Percentiles rank a stretch among this genome's conserved stretches.
phyloP scores from a whole-genome alignment of 352 stramenopile species.

The Globisporangium sylvaticum region DNA sequence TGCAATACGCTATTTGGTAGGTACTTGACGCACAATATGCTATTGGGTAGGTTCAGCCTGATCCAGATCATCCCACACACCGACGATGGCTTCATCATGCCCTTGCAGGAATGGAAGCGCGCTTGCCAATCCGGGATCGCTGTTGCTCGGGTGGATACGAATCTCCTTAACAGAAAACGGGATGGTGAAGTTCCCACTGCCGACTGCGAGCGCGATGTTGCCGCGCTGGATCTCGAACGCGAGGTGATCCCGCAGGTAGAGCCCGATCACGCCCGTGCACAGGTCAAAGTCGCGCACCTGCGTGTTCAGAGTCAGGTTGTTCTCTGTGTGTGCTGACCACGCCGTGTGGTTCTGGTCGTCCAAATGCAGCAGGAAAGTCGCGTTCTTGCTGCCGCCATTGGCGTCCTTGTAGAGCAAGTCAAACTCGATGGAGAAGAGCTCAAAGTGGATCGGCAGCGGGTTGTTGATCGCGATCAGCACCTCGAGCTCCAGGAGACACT shows the following conservation, averaged over 20 bases:
- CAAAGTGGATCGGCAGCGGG: constrained; percentile 71
- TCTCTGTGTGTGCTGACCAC: constrained; percentile 61
- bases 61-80: neutral
- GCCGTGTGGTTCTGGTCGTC: constrained; percentile 43
- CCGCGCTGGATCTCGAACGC: constrained; percentile 66
- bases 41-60: neutral
- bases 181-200: constrained; percentile 66
- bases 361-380: constrained; percentile 45
- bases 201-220: constrained; percentile 47
- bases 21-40: neutral
- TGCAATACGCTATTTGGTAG: neutral
- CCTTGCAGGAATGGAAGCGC: neutral
- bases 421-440: constrained; percentile 64
- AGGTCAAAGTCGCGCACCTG: constrained; percentile 55
- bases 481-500: constrained; percentile 65
- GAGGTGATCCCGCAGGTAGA: constrained; percentile 65
- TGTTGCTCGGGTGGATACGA: constrained; percentile 42
- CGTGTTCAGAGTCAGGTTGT: constrained; percentile 55
- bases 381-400: constrained; percentile 11
- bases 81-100: neutral
- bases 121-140: neutral
- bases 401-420: constrained; percentile 60
- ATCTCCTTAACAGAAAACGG: constrained; percentile 68
- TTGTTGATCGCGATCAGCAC: constrained; percentile 78
- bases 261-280: constrained; percentile 56